Conservation (phyloP, 192 early-diverging fungal species). For the Fimicolochytrium jonesii region DNA sequence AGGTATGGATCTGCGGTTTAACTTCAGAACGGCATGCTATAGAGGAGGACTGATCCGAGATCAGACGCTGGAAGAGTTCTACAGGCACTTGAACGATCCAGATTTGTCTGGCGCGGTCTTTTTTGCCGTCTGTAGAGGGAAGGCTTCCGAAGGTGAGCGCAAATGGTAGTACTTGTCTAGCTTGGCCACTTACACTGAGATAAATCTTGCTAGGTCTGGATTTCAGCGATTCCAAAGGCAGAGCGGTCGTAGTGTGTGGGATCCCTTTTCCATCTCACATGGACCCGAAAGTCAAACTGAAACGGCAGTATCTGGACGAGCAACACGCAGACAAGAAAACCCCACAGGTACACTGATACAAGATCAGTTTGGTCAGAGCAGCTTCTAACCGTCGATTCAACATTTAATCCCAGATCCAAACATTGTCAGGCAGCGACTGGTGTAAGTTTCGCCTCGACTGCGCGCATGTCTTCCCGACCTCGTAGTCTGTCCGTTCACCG, state of each 20-base stretch:
- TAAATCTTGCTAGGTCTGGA: conserved; percentile 51
- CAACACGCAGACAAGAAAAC: neutral
- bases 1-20: too few species aligned
- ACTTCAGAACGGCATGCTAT: too few species aligned
- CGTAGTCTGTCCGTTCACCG: too few species aligned
- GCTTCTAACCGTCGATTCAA: too few species aligned
- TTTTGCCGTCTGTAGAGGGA: conserved; percentile 71
- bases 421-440: conserved; percentile 51
- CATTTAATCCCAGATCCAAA: neutral
- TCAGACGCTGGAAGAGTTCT: conserved; percentile 42
- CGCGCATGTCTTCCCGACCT: too few species aligned
- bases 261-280: conserved; percentile 50
- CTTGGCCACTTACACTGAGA: neutral
- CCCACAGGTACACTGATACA: neutral
- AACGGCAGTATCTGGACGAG: conserved; percentile 44
- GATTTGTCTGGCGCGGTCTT: conserved; percentile 47
- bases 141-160: conserved; percentile 52
- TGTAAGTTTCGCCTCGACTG: too few species aligned
- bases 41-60: too few species aligned
- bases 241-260: conserved; percentile 63
- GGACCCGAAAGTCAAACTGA: conserved; percentile 54
- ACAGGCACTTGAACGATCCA: conserved; percentile 32
- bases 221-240: conserved; percentile 60
- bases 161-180: too few species aligned
- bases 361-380: too few species aligned